Evolutionary conservation across 148 eudicot species (phyloP).

Genomic region (Linanthus parryae): DNA sequence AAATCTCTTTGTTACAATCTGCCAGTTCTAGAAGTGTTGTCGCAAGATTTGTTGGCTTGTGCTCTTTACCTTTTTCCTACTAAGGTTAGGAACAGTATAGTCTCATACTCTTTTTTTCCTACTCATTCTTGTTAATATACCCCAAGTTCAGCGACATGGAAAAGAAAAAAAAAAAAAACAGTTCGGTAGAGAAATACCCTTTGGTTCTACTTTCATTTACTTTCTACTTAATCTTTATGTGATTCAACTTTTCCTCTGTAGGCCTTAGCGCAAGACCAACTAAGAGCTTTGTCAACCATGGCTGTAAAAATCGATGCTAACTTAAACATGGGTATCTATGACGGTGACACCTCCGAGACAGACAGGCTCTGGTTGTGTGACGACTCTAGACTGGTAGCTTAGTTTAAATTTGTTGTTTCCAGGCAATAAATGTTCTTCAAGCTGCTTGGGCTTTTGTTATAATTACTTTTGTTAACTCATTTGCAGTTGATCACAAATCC

Average conservation of each 20-base stretch:
- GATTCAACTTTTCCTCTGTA: conserved; percentile 22
- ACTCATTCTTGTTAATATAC: conserved; percentile 1
- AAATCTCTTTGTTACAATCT: conserved; percentile 98
- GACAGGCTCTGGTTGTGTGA: conserved; percentile 77
- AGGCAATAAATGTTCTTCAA: neutral
- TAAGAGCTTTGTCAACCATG: conserved; percentile 64
- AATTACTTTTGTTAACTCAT: conserved; percentile 17
- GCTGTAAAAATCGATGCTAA: conserved; percentile 33
- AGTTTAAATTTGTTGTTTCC: conserved; percentile 10
- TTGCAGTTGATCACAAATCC: conserved; percentile 98
- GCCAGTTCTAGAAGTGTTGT: conserved; percentile 77
- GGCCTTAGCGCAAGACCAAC: conserved; percentile 99
- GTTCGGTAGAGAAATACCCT: no score
- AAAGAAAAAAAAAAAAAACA: no score
- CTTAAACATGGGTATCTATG: conserved; percentile 75
- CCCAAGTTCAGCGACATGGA: neutral
- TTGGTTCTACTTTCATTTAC: neutral
- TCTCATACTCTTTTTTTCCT: neutral
- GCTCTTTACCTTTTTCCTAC: conserved; percentile 92
- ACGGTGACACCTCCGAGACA: conserved; percentile 82
- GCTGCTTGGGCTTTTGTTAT: conserved; percentile 1
- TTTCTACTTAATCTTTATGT: conserved; percentile 1
- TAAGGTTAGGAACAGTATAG: conserved; percentile 39
- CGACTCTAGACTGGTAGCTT: conserved; percentile 78
- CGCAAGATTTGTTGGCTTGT: conserved; percentile 63